phyloP scores from a whole-genome alignment of 371 early-diverging fungal species.

The Mucor indicus region DNA sequence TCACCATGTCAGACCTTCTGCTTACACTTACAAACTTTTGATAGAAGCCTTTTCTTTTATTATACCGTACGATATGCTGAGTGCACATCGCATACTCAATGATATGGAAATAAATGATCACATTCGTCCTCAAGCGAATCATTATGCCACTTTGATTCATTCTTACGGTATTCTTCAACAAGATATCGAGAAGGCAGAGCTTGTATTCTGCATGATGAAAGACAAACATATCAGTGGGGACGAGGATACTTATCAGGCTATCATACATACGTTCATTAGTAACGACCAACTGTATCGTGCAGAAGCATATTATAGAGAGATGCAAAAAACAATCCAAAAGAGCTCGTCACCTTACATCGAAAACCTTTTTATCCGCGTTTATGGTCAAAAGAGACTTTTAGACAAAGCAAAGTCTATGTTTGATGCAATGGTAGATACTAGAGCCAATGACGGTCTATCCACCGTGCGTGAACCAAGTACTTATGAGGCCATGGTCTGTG shows the following conservation, averaged over 20 bases:
- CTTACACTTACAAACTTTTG: slow-evolving; percentile 60
- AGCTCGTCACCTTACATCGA: slow-evolving; percentile 60
- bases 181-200: slow-evolving; percentile 47
- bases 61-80: slow-evolving; percentile 59
- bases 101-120: slow-evolving; percentile 46
- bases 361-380: slow-evolving; percentile 60
- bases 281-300: slow-evolving; percentile 43
- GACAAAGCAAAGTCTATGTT: slow-evolving; percentile 50
- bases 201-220: slow-evolving; percentile 53
- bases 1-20: slow-evolving; percentile 52
- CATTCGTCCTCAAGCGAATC: slow-evolving; percentile 49
- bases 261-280: slow-evolving; percentile 54
- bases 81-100: slow-evolving; percentile 52
- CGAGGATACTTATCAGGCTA: slow-evolving; percentile 57
- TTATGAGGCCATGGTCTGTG: slow-evolving; percentile 61
- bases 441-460: slow-evolving; percentile 5
- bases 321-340: slow-evolving; percentile 17
- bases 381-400: slow-evolving; percentile 43
- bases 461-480: slow-evolving; percentile 59
- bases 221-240: slow-evolving; percentile 35
- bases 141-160: slow-evolving; percentile 60
- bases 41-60: slow-evolving; percentile 60
- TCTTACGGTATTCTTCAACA: slow-evolving; percentile 56
- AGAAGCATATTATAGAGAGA: slow-evolving; percentile 22
- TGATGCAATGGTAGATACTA: slow-evolving; percentile 50